Percentiles rank a stretch among this genome's conserved stretches.
These are phyloP conservation scores for Alectoria sarmentosa DNA, from an alignment of 495 filamentous ascomycete species.

Conservation along the genomic window DNA sequence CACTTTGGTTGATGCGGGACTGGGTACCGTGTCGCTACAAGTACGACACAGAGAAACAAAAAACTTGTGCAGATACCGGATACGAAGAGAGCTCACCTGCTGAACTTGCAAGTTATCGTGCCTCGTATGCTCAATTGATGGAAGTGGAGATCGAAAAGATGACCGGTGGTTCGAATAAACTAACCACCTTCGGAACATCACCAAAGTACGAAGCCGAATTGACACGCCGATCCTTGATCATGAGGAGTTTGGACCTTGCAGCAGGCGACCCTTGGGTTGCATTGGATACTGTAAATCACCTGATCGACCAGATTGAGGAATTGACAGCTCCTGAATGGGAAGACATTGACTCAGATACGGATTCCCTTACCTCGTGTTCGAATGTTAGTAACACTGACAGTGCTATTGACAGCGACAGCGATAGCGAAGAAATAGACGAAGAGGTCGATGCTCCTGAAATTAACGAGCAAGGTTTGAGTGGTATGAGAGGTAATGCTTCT, in stretches of 20 bases:
- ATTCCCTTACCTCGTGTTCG: neutral
- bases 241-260: neutral
- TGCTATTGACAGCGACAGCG: neutral
- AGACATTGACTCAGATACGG: neutral
- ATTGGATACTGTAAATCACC: neutral
- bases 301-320: neutral
- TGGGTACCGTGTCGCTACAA: conserved; percentile 25
- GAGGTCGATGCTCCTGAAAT: neutral
- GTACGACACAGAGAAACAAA: neutral
- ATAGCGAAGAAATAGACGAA: neutral
- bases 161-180: neutral
- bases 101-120: neutral
- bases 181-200: neutral
- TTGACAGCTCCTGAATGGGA: neutral
- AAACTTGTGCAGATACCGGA: neutral
- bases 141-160: neutral
- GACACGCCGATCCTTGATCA: neutral
- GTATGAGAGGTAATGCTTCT: neutral
- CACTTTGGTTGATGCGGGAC: conserved; percentile 33
- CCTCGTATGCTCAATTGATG: neutral
- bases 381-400: neutral
- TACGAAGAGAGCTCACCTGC: conserved; percentile 13
- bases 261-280: neutral
- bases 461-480: neutral
- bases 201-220: neutral